Base-by-base conservation (phyloP, 768 basidiomycete species). In the Kwoniella newhampshirensis region DNA sequence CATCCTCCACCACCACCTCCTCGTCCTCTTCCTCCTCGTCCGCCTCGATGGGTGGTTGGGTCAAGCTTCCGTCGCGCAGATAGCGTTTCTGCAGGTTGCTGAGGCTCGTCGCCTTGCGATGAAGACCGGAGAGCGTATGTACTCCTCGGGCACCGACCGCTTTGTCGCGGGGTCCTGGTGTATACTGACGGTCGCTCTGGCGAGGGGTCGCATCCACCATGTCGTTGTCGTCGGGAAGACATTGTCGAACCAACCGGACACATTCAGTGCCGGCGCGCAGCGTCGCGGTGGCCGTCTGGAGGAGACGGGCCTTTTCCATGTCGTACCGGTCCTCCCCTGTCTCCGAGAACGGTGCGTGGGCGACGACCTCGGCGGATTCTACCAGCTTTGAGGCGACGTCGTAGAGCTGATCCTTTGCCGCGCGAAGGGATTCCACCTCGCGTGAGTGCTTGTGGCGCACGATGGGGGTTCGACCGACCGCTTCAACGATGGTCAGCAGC, bases 241-340 rank as follows among this genome's bases (percentile, higher is more conserved):
- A 92, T 59, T 86, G 82, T 77, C 87, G 90, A 64, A 93, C 89
- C 23, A 89, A 84, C 7, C 86, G 82, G 39, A 91, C 86, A 75
- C 91, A 94, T 60, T 96, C 92, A 11, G 87, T 85, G 26, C 89
- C 91, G 25, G 88, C 85, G 71, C 90, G 88, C 57, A 93, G 80
- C 4, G 92, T 89, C 44, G 83, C 84, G 4, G 94, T 96, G 8
- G 93, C 91, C n/a, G 86, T 86, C 53, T 86, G 83, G 61, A 97
- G 81, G 50, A 96, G 77, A 1, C 81, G 79, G 51, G 82, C 81
- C 75, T 89, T 90, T 74, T 93, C 89, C 46, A 85, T 83, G 63
- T 97, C 93, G 78, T 77, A 78, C 4, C 48, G 50, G 11, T 91
- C 89, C 1, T 81, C 77, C 18, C 80, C 77, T 47, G 79, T 66